Percentiles rank a stretch among this genome's conserved stretches.
Conservation (phyloP, 768 basidiomycete species). For the Dendrothele bispora region DNA sequence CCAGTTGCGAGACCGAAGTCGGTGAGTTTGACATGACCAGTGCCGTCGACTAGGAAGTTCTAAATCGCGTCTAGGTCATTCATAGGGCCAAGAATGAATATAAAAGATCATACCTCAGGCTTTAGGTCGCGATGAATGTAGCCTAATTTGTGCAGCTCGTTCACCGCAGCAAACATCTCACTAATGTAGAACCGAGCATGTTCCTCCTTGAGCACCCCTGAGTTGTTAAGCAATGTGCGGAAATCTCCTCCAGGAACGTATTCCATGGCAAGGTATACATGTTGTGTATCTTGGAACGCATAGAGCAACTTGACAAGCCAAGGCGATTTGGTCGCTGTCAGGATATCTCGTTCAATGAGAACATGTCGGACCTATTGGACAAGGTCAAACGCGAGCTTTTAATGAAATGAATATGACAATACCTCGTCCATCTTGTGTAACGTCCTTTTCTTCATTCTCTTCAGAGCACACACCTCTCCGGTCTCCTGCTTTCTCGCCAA, state of each 20-base stretch:
- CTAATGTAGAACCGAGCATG: slow-evolving; percentile 96
- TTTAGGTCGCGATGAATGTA: slow-evolving; percentile 99
- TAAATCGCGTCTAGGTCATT: slow-evolving; percentile 24
- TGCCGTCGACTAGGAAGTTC: slow-evolving; percentile 97
- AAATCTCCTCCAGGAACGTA: slow-evolving; percentile 99
- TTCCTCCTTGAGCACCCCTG: slow-evolving; percentile 95
- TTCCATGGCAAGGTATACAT: slow-evolving; percentile 98
- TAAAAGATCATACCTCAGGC: slow-evolving; percentile 72
- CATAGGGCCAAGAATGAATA: not conserved
- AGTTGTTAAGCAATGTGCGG: slow-evolving; percentile 95
- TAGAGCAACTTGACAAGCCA: slow-evolving; percentile 96
- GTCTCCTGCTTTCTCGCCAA: slow-evolving; percentile 94
- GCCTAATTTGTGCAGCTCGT: slow-evolving; percentile 93
- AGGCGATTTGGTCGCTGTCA: slow-evolving; percentile 95
- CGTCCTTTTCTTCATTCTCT: slow-evolving; percentile 96
- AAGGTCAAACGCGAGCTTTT: slow-evolving; percentile 3
- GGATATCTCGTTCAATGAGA: slow-evolving; percentile 94
- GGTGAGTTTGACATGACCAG: slow-evolving; percentile 95
- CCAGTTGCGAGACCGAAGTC: slow-evolving; percentile 98
- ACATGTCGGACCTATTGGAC: slow-evolving; percentile 85
- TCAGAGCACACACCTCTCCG: slow-evolving; percentile 94
- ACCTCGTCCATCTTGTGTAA: slow-evolving; percentile 99
- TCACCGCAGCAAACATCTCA: slow-evolving; percentile 96
- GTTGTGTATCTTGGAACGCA: slow-evolving; percentile 90
- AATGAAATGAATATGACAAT: slow-evolving; percentile 10